Conservation (phyloP, 345 rosid species). For the Limnanthes douglasii region DNA sequence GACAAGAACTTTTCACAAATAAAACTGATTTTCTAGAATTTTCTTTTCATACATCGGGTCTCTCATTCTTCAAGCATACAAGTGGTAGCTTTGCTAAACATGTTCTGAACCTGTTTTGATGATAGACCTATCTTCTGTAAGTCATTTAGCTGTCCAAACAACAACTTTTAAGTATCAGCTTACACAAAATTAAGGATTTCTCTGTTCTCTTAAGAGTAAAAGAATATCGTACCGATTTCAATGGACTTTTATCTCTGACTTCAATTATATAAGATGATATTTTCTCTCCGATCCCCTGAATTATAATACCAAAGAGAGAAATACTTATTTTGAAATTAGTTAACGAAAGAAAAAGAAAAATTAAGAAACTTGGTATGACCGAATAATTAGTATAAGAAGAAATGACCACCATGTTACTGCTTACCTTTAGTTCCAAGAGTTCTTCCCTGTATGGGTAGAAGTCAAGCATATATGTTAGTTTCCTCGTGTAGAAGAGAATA, state of each 20-base stretch:
- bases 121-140: slow-evolving; percentile 83
- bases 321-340: slow-evolving; percentile 1
- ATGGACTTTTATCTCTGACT: slow-evolving; percentile 51
- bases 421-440: slow-evolving; percentile 63
- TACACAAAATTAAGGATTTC: neutral
- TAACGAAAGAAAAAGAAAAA: slow-evolving; percentile 3
- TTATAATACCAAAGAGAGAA: neutral
- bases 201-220: neutral
- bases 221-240: slow-evolving; percentile 34
- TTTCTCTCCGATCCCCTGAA: slow-evolving; percentile 71
- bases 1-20: too few relatives aligned
- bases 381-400: neutral
- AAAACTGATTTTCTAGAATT: too few relatives aligned
- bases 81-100: slow-evolving; percentile 46
- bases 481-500: neutral
- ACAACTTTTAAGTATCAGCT: slow-evolving; percentile 1
- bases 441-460: slow-evolving; percentile 44
- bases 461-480: slow-evolving; percentile 5
- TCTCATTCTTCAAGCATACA: slow-evolving; percentile 27
- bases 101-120: slow-evolving; percentile 51
- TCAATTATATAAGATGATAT: slow-evolving; percentile 61
- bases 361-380: neutral
- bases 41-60: too few relatives aligned
- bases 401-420: neutral
- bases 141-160: slow-evolving; percentile 44